These are phyloP conservation scores for Lagerstroemia speciosa DNA, from an alignment of 345 rosid species.

Conservation along the genomic window DNA sequence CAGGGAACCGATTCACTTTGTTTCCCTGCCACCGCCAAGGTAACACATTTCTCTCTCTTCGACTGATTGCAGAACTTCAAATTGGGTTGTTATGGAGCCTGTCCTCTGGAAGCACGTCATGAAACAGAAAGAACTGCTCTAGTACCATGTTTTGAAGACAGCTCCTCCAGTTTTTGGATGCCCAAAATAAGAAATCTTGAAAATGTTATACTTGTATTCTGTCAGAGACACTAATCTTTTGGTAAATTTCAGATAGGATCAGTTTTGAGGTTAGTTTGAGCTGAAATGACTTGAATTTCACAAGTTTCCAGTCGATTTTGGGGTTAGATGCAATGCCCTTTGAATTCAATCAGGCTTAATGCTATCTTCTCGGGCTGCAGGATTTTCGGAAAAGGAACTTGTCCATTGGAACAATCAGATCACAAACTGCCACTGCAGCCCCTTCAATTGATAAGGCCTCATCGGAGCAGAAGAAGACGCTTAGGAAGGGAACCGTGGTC, in stretches of 20 bases:
- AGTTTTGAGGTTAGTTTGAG: not conserved
- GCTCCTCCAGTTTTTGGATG: too few relatives aligned
- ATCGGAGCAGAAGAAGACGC: slow-evolving; percentile 57
- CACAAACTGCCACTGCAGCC: slow-evolving; percentile 50
- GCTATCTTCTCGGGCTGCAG: not conserved
- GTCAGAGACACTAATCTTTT: not conserved
- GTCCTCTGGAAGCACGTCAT: not conserved
- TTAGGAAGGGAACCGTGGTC: slow-evolving; percentile 59
- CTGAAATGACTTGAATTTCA: not conserved
- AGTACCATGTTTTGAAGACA: not conserved
- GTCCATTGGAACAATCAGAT: slow-evolving; percentile 38
- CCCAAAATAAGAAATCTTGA: not conserved
- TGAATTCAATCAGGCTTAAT: not conserved
- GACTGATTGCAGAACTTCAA: not conserved
- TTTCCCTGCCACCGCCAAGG: slow-evolving; percentile 1
- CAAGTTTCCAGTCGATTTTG: not conserved
- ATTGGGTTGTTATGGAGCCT: not conserved
- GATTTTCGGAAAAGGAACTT: slow-evolving; percentile 24
- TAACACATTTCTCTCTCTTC: not conserved
- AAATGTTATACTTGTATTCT: not conserved
- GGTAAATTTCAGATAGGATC: not conserved
- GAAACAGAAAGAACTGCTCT: not conserved
- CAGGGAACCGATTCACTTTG: slow-evolving; percentile 4
- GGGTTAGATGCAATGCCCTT: not conserved
- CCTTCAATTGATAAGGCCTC: slow-evolving; percentile 37